A percentile compares a stretch with the other conserved stretches of the same genome.
These are phyloP conservation scores for Rubroshorea leprosula DNA, from an alignment of 345 rosid species.

Conservation along the genomic window DNA sequence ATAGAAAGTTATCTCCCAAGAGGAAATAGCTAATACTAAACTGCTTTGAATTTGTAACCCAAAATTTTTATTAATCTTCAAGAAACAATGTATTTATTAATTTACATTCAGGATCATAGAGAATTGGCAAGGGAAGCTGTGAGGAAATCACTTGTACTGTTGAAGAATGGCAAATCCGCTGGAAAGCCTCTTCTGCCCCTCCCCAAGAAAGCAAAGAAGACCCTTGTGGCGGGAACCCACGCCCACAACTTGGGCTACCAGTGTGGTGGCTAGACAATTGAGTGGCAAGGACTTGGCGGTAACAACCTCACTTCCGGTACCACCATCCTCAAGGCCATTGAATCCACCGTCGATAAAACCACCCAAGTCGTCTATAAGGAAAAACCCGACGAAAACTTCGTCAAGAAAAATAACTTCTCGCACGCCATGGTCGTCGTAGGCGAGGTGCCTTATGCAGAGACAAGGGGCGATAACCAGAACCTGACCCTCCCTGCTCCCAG, in stretches of 20 bases:
- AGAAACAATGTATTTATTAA: too few relatives aligned
- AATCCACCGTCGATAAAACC: conserved; percentile 40
- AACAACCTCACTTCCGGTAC: conserved; percentile 55
- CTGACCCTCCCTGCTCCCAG: conserved; percentile 47
- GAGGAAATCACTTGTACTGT: conserved; percentile 56
- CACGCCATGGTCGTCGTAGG: conserved; percentile 58
- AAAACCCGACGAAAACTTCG: conserved; percentile 30
- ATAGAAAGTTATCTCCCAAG: too few relatives aligned
- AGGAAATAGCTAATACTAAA: too few relatives aligned
- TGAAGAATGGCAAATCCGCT: conserved; percentile 44
- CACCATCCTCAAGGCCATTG: conserved; percentile 58
- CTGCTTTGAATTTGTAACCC: too few relatives aligned
- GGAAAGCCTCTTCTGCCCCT: conserved; percentile 47
- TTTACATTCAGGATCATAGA: conserved; percentile 46
- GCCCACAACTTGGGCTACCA: conserved; percentile 55
- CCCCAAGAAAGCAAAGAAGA: conserved; percentile 36
- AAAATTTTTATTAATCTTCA: background rate
- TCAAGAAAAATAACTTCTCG: conserved; percentile 34
- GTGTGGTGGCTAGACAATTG: conserved; percentile 68
- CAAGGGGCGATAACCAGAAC: conserved; percentile 47
- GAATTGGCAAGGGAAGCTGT: conserved; percentile 69
- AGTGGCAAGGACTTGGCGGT: conserved; percentile 54
- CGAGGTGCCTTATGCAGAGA: conserved; percentile 63
- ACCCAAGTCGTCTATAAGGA: conserved; percentile 47
- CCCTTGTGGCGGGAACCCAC: conserved; percentile 53